Base-by-base conservation (phyloP, 129 eudicot genomes). In the Kitagawia praeruptora region DNA sequence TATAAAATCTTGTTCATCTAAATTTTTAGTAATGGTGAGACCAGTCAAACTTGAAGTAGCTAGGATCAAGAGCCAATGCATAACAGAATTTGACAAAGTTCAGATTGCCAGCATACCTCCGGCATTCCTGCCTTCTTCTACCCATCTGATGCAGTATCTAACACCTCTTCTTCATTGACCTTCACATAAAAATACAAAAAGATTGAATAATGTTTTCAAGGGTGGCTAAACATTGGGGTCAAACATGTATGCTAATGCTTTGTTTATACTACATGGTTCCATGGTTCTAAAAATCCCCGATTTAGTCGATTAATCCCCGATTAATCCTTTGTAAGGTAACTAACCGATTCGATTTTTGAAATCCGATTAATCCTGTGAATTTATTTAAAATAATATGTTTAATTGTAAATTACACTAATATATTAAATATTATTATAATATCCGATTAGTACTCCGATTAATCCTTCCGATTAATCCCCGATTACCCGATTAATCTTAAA, bases 111-210 rank as follows among this genome's bases (percentile, higher is more conserved):
- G 85, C 83, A 86, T 54, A 77, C 71, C 85, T 88, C 92, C 91
- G 84, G 85, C 87, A 84, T 90, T 88, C 85, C 66, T 82, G 96
- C 85, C 81, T 83, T 75, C 78, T 91, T 93, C 88, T 88, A 76
- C 96, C 93, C 88, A 83, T 81, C 82, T 88, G 80, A 63, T 82
- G 39, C 63, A 56, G 70, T 44, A 46, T 70, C 85, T 75, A 80
- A 58, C 72, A 54, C 79, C 78, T 64, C 63, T 78, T 83, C 80
- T 61, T 75, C 83, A 77, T 82, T 84, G 86, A 84, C 85, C 85
- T 84, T 82, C 49, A 75, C 82, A 85, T 80, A 73, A 79, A 74
- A 82, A 87, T 81, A 84, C 86, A 84, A 77, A 45, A 34, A 74
- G 18, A 61, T 27, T 28, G 71, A 77, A 81, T 63, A 71, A 70